These are phyloP conservation scores for Silene uniflora DNA, from an alignment of 148 eudicot genomes.

Conservation along the genomic window DNA sequence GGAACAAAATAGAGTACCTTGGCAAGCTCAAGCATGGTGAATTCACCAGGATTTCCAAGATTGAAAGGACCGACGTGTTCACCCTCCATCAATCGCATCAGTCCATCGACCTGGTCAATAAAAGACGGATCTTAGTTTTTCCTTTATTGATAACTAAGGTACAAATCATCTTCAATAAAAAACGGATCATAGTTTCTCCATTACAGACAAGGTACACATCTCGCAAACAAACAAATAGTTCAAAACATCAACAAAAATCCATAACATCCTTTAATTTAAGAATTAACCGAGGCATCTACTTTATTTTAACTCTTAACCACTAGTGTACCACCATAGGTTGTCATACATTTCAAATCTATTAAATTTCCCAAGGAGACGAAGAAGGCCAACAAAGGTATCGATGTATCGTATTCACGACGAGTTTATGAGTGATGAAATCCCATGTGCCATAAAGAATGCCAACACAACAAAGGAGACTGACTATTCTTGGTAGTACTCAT, in stretches of 20 bases:
- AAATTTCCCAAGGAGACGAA: not conserved
- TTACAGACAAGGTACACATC: not conserved
- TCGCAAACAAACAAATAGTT: too few species aligned
- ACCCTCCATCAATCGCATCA: constrained; percentile 98
- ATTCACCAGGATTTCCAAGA: constrained; percentile 96
- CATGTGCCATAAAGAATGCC: constrained; percentile 21
- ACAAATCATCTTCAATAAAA: not conserved
- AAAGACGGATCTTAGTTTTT: constrained; percentile 1
- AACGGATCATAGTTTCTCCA: not conserved
- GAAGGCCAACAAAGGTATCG: not conserved
- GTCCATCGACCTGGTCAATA: constrained; percentile 71
- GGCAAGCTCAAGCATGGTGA: constrained; percentile 99
- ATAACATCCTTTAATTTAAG: not conserved
- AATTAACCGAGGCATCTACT: not conserved
- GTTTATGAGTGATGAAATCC: constrained; percentile 10
- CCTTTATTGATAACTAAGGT: not conserved
- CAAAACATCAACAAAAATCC: not conserved
- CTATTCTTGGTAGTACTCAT: constrained; percentile 2
- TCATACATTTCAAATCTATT: not conserved
- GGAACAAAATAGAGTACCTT: constrained; percentile 43
- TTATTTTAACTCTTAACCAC: not conserved
- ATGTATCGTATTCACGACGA: not conserved
- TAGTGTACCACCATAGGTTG: not conserved
- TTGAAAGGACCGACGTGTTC: constrained; percentile 97
- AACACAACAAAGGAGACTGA: constrained; percentile 5